phyloP scores from a whole-genome alignment of 805 yeast species.

The Pichia nakasei region DNA sequence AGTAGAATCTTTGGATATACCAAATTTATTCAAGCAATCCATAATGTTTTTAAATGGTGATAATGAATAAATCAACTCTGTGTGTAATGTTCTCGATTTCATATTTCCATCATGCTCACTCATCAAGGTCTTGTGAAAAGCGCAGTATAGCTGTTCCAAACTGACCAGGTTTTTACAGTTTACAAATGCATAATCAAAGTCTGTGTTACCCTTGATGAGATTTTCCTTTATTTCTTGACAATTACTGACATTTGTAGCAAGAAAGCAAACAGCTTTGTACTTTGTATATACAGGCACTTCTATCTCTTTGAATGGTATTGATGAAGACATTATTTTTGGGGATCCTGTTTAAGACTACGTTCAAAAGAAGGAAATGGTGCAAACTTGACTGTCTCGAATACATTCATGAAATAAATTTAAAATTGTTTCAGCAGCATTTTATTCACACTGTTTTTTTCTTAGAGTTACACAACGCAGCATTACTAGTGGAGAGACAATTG shows the following conservation, averaged over 20 bases:
- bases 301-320: constrained; percentile 8
- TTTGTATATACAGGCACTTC: constrained; percentile 15
- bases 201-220: constrained; percentile 36
- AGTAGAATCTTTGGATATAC: constrained; percentile 43
- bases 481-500: too few species aligned
- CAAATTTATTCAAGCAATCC: constrained; percentile 66
- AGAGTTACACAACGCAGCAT: too few species aligned
- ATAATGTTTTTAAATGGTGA: constrained; percentile 64
- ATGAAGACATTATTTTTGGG: neutral
- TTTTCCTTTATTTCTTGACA: constrained; percentile 35
- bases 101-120: constrained; percentile 40
- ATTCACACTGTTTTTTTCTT: too few species aligned
- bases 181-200: constrained; percentile 56
- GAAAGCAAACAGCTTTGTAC: constrained; percentile 18
- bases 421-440: too few species aligned
- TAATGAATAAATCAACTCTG: constrained; percentile 62
- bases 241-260: constrained; percentile 39
- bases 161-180: constrained; percentile 52
- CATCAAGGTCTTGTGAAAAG: constrained; percentile 50
- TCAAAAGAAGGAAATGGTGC: too few species aligned
- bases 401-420: too few species aligned
- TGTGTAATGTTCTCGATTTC: constrained; percentile 58
- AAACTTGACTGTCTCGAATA: too few species aligned
- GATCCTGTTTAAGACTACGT: too few species aligned
- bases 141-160: constrained; percentile 51